phyloP scores from a whole-genome alignment of 2,329 filamentous ascomycete genomes.

The Sclerotinia minor region DNA sequence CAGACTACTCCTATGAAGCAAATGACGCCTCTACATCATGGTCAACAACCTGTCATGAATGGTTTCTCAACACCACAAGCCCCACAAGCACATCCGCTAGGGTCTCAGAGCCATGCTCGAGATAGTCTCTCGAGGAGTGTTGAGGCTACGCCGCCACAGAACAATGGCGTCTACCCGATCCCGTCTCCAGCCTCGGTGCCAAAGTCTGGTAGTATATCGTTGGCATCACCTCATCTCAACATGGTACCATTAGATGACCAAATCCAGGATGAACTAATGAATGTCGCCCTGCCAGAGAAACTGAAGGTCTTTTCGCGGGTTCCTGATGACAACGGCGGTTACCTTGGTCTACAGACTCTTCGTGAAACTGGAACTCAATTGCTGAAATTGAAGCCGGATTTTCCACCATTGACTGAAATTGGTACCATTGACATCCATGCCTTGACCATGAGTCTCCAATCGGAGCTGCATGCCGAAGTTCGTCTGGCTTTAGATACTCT shows the following conservation, averaged over 20 bases:
- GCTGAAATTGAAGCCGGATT: constrained; percentile 67
- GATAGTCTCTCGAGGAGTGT: constrained; percentile 55
- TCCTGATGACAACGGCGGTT: constrained; percentile 65
- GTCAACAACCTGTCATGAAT: constrained; percentile 51
- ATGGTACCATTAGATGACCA: constrained; percentile 29
- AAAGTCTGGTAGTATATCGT: constrained; percentile 34
- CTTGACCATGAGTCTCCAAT: constrained; percentile 84
- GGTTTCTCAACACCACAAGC: constrained; percentile 51
- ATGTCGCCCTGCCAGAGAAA: constrained; percentile 40
- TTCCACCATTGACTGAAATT: constrained; percentile 74
- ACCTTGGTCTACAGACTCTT: constrained; percentile 45
- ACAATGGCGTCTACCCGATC: constrained; percentile 46
- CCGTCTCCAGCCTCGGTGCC: constrained; percentile 48
- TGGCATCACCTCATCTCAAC: constrained; percentile 36
- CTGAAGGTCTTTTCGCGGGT: constrained; percentile 47
- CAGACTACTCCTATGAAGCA: constrained; percentile 51
- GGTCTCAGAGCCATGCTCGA: constrained; percentile 48
- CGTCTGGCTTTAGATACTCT: constrained; percentile 85
- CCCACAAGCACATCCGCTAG: constrained; percentile 47
- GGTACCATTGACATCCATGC: constrained; percentile 89
- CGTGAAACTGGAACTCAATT: constrained; percentile 50
- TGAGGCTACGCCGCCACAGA: constrained; percentile 45
- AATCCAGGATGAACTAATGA: background rate
- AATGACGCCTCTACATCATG: constrained; percentile 46
- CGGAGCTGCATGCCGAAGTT: constrained; percentile 86